Conservation (phyloP, 176 grass and related monocot genomes). For the Oryza glaberrima region DNA sequence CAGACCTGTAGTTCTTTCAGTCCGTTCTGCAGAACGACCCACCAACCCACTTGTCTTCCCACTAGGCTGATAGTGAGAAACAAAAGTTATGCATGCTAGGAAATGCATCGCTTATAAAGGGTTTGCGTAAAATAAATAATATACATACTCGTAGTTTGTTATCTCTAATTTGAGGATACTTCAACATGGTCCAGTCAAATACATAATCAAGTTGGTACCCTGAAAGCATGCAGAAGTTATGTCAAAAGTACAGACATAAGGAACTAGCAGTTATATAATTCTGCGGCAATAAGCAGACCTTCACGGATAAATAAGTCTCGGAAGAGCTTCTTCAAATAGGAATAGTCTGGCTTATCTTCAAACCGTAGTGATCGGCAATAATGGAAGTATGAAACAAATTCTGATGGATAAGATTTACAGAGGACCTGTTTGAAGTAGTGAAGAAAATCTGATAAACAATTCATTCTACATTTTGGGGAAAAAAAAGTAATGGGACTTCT, state of each 20-base stretch:
- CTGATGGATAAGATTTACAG: constrained; percentile 68
- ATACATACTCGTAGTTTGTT: constrained; percentile 52
- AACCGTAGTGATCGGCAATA: constrained; percentile 87
- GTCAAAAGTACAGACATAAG: constrained; percentile 11
- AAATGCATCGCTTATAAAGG: constrained; percentile 19
- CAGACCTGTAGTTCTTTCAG: constrained; percentile 61
- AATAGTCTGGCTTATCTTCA: constrained; percentile 95
- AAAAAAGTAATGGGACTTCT: not conserved
- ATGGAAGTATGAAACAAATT: constrained; percentile 82
- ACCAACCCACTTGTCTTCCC: constrained; percentile 47
- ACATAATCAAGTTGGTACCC: constrained; percentile 85
- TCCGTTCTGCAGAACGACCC: constrained; percentile 59
- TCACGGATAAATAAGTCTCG: constrained; percentile 80
- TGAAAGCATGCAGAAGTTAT: constrained; percentile 46
- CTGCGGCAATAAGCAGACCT: constrained; percentile 47
- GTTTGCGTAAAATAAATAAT: constrained; percentile 18
- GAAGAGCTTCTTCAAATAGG: constrained; percentile 83
- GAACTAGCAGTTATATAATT: not conserved
- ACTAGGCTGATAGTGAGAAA: constrained; percentile 43
- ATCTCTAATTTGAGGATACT: constrained; percentile 74
- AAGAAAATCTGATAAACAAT: not conserved
- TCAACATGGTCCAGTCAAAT: constrained; percentile 81
- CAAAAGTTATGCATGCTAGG: constrained; percentile 31
- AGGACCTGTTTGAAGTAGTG: constrained; percentile 50
- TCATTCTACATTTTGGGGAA: not conserved